Evolutionary conservation across 2,329 filamentous ascomycete species (phyloP), one percentile per base, ranked within the genome.

Genomic region (Ophiostoma ips): DNA sequence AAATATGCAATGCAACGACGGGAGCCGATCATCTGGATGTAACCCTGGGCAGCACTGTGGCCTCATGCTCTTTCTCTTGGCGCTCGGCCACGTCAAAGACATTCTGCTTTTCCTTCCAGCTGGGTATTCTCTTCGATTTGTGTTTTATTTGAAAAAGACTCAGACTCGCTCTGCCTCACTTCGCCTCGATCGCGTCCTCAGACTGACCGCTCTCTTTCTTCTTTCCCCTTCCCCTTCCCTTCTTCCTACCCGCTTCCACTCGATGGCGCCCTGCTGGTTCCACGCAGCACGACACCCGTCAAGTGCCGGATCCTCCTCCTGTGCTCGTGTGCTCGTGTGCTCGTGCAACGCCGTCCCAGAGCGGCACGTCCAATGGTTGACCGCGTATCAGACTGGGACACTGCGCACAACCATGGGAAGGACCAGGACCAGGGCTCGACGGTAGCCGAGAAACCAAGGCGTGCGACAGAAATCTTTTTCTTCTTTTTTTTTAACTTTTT

Each of bases 211-310:
- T 38, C 37, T 37, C 33, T 31, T 10, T 37, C 15, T 10, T 44
- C 18, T 19, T 43, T 18, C 6, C 24, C 19, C 38, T 28, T 46
- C 7, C 16, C 8, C 13, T 41, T 28, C 2, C 10, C 28, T 18
- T 18, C 34, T 33, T 21, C 21, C n/a, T n/a, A 11, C 28, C 31
- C 50, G 16, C 19, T n/a, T 19, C 21, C 21, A 5, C 21, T 50
- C 31, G 18, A n/a, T n/a, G n/a, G 33, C 41, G 19, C 40, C 38
- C 16, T 18, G 10, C n/a, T 10, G 19, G 50, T 46, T 52, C 28
- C 35, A 49, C 46, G 35, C 46, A 41, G 50, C 50, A 52, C 50
- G 18, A 44, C 40, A 46, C 40, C 50, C 50, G 50, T 51, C 50
- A 51, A 40, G 28, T 51, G 40, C 46, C 19, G 40, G 34, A 6